Evolutionary conservation across 192 early-diverging fungal species (phyloP), one percentile per base, ranked within the genome.

Genomic region (Rhizophagus clarus): DNA sequence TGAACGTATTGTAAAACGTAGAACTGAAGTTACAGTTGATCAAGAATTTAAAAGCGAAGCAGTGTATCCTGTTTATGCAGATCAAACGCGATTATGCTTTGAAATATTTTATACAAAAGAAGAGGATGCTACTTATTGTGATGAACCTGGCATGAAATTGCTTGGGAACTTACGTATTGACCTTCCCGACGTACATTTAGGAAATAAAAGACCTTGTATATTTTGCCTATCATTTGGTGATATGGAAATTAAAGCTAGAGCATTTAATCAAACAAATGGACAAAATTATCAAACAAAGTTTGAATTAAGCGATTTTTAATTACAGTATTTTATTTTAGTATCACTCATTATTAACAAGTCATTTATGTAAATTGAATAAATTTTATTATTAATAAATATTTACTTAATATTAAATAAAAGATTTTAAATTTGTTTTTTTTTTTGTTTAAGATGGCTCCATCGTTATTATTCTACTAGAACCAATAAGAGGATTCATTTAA

Each of bases 251-350:
- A 68, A 29, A 34, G 66, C 66, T 8, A 68, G 6, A 14, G 66
- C 66, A 17, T 34, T 22, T 28, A 68, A 68, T 29, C 14, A 32
- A 28, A 68, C 29, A 24, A 68, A 68, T 20, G 66, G 66, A 3
- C 66, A 68, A 68, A 68, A 32, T 68, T 68, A 68, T 3, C 26
- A 68, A 34, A 68, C 66, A 0, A 68, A 28, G 8, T 68, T 68
- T n/a, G 66, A 68, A 56, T 56, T 40, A 0, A 40, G 8, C 8
- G 3, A 15, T 40, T 40, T 40, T 40, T 40, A 7, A 5, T 40
- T 40, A 4, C n/a, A n/a, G n/a, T 4, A 5, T 37, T 5, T 40
- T 40, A 7, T 40, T 8, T 40, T 40, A 8, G 37, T 40, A 40
- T 40, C 37, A 40, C 8, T 40, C 37, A 40, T 40, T 8, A 40